Conservation (phyloP, 495 filamentous ascomycete species). For the Pseudotulostoma volvatum region DNA sequence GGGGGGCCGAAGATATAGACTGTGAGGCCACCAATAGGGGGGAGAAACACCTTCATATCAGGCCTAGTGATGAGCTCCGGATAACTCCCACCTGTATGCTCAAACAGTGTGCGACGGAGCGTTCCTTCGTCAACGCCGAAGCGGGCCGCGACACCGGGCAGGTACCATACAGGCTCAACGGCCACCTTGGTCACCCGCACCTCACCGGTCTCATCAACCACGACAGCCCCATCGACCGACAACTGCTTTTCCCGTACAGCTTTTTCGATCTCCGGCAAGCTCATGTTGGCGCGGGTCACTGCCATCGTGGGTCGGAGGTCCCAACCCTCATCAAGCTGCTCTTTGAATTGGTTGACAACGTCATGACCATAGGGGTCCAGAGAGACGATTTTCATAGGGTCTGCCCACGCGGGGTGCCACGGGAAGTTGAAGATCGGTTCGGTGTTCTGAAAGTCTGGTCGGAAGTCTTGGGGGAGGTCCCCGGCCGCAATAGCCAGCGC, state of each 20-base stretch:
- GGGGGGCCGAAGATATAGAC: constrained; percentile 96
- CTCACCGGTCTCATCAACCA: constrained; percentile 67
- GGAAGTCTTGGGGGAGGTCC: constrained; percentile 69
- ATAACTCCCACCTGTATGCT: constrained; percentile 87
- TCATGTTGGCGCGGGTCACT: constrained; percentile 93
- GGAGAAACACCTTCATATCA: constrained; percentile 91
- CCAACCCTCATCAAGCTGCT: constrained; percentile 47
- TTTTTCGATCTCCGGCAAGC: constrained; percentile 79
- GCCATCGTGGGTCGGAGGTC: constrained; percentile 93
- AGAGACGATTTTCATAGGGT: constrained; percentile 88
- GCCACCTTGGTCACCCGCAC: constrained; percentile 93
- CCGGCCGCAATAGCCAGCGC: constrained; percentile 86
- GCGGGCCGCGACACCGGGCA: constrained; percentile 84
- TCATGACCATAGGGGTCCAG: constrained; percentile 94
- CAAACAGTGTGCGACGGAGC: constrained; percentile 74
- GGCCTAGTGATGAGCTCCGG: constrained; percentile 82
- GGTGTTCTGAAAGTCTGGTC: constrained; percentile 86
- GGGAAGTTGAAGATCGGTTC: constrained; percentile 80
- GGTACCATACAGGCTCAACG: constrained; percentile 90
- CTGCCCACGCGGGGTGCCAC: constrained; percentile 75
- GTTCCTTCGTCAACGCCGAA: constrained; percentile 90
- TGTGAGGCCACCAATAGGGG: constrained; percentile 88
- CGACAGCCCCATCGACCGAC: constrained; percentile 78
- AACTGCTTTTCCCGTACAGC: constrained; percentile 66
- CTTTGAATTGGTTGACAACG: constrained; percentile 25